These are phyloP conservation scores for Spongospora subterranea DNA, from an alignment of 208 protist species.

Conservation along the genomic window DNA sequence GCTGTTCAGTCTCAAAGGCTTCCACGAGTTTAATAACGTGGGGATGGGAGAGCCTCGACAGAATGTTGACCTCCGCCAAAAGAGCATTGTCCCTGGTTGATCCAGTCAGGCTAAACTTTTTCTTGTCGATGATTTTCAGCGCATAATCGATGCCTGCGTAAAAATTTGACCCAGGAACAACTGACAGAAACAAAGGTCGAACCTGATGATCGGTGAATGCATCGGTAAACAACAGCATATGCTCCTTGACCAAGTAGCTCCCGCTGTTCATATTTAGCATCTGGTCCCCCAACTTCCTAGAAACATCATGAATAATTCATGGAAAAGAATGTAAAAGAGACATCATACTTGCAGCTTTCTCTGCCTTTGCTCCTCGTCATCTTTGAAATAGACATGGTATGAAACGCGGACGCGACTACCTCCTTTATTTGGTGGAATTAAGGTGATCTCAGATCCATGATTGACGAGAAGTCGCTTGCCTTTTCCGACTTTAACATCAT, in stretches of 20 bases:
- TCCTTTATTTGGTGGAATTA: constrained; percentile 44
- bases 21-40: constrained; percentile 45
- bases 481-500: constrained; percentile 43
- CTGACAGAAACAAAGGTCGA: background rate
- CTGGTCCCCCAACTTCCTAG: background rate
- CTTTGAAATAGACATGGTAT: constrained; percentile 1
- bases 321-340: background rate
- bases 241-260: constrained; percentile 32
- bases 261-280: background rate
- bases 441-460: constrained; percentile 40
- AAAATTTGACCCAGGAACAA: background rate
- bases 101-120: background rate
- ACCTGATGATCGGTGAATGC: constrained; percentile 6
- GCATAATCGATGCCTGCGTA: background rate
- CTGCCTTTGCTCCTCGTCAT: constrained; percentile 6
- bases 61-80: constrained; percentile 36
- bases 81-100: constrained; percentile 1
- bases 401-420: background rate
- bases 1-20: background rate
- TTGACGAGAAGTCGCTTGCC: constrained; percentile 16
- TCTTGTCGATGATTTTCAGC: constrained; percentile 50
- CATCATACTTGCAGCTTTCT: background rate
- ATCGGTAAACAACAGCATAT: constrained; percentile 25
- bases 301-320: background rate
- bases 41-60: constrained; percentile 36